phyloP scores from a whole-genome alignment of 371 early-diverging fungal species.

The Mucor racemosus region DNA sequence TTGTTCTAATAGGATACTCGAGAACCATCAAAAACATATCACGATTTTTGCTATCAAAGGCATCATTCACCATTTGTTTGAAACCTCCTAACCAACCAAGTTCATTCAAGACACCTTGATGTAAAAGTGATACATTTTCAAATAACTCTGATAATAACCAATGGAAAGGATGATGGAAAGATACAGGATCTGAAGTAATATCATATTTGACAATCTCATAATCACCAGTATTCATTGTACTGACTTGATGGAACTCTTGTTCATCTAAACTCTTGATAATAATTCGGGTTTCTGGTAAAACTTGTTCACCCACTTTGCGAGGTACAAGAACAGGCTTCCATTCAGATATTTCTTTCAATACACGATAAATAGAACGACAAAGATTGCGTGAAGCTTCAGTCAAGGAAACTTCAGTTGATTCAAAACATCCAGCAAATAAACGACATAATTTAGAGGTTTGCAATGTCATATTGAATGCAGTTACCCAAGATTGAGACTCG shows the following conservation, averaged over 20 bases:
- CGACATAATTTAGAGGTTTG: conserved; percentile 80
- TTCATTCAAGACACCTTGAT: conserved; percentile 56
- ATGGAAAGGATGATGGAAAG: conserved; percentile 91
- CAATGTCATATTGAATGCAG: conserved; percentile 86
- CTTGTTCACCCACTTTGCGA: neutral
- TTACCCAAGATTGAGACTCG: conserved; percentile 88
- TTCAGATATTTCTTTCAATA: conserved; percentile 59
- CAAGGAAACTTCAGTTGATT: conserved; percentile 9
- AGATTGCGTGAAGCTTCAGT: conserved; percentile 31
- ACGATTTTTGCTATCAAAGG: conserved; percentile 16
- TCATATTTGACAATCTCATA: conserved; percentile 65
- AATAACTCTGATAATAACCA: conserved; percentile 88
- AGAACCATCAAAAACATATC: conserved; percentile 50
- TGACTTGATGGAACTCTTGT: conserved; percentile 32
- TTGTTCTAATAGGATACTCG: conserved; percentile 80
- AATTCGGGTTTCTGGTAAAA: neutral
- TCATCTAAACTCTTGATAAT: conserved; percentile 34
- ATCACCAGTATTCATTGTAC: conserved; percentile 39
- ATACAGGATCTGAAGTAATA: conserved; percentile 71
- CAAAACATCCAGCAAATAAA: conserved; percentile 79
- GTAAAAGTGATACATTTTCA: conserved; percentile 68
- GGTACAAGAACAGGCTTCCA: conserved; percentile 50
- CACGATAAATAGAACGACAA: conserved; percentile 43
- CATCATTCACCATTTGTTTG: conserved; percentile 56
- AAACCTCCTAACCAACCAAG: conserved; percentile 57